Base-by-base conservation (phyloP, 2,329 filamentous ascomycete species). In the Talaromyces islandicus region DNA sequence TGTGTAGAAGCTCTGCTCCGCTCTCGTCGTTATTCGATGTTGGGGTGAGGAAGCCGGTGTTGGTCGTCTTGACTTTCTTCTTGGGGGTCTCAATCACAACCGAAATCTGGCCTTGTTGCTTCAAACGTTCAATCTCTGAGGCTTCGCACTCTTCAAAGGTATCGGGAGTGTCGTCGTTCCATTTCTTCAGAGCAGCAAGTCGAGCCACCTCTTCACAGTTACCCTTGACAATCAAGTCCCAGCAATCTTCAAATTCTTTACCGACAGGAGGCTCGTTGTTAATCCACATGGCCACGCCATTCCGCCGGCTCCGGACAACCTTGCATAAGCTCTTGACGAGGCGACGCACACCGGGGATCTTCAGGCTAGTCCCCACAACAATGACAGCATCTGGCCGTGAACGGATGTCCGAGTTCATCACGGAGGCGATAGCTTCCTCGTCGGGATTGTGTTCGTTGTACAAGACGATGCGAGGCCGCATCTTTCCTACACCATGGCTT, bases 401-500 rank as follows among this genome's bases (percentile, higher is more conserved):
- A 62, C 91, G 89, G 61, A 97, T 79, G 72, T 99, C 94, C 4
- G 92, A 88, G 65, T 86, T 87, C 56, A 92, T 91, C 46, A 96
- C 92, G 24, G 90, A 90, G 50, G 93, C 92, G 72, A 99, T 99
- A 14, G 94, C 93, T 67, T 97, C 93, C 66, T 94, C 91, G 65
- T 99, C 94, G 0, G 94, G 94, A 71, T 97, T 97, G 72, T 91
- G 89, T 74, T 99, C 94, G 72, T 97, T 97, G 79, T 99, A 99
- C 10, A 99, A 83, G 4, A 97, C 93, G 79, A 99, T 97, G 60
- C 94, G 86, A 24, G 94, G 94, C 24, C 94, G 86, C 64, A 99
- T 79, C 63, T 90, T 87, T 48, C 94, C 94, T 67, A 99, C 89
- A 1, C 94, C 94, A 70, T 97, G 94, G 70, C 92, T 96, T 61